Evolutionary conservation across 306 rosid species (phyloP), one percentile per base, ranked within the genome.

Genomic region (Sophora flavescens): DNA sequence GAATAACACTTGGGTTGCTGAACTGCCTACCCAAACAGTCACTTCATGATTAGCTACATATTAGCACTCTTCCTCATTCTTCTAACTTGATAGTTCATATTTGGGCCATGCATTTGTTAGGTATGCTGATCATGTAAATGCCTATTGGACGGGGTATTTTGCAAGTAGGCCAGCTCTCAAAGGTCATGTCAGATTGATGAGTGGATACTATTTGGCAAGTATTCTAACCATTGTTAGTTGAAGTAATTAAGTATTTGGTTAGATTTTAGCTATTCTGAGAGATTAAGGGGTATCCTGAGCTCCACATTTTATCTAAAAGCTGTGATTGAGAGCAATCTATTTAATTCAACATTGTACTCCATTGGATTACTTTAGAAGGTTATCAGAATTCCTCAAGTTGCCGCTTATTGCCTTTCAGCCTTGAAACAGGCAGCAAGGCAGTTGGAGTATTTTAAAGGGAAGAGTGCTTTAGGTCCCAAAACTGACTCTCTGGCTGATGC

Each of bases 141-240:
- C 88, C 26, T 93, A 93, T 58, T 93, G 98, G 98, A 93, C 98
- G n/a, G 98, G 98, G 53, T 93, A 91, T 79, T 93, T 91, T 72
- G 89, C 98, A 4, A 93, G 97, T 77, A 88, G 98, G 76, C 93
- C 98, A n/a, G 90, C 91, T 14, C 39, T 87, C 30, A 93, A 93
- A 80, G 92, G 93, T 47, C 91, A 91, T 74, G 91, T 89, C 16
- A 91, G 98, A 87, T 61, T 68, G 36, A n/a, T 79, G 86, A 83
- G 98, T 70, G 84, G 90, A 57, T 93, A 93, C 85, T 88, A 89
- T 84, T 74, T 88, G 90, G 98, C 88, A 88, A 67, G 77, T 44
- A 77, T 86, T 72, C 15, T 58, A 53, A 62, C 32, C 57, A 22
- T 57, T 33, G 59, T 68, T 42, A 50, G 28, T 41, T 51, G 65